Evolutionary conservation across 176 grass and related monocot species (phyloP), one percentile per base, ranked within the genome.

Genomic region (Carex scoparia): DNA sequence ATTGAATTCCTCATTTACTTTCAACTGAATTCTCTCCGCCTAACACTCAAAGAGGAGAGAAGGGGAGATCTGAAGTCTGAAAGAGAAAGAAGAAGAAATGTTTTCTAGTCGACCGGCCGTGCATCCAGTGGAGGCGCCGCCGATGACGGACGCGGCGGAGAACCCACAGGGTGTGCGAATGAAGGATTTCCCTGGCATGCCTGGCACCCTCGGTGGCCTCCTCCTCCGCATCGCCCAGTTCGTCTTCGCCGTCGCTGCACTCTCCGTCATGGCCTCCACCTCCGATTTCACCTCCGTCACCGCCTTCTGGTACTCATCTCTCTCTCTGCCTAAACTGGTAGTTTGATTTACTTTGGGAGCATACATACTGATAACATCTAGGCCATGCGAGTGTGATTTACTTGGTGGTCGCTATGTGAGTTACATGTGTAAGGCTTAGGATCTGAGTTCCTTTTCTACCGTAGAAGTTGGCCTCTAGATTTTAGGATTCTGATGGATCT

Each of bases 51-150:
- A 68, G 65, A 53, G 44, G n/a, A 53, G 19, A 35, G 5, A 32
- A 18, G 30, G 15, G 54, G 61, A 62, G 87, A 87, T 87, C 90
- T 63, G 33, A 35, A 35, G 3, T 23, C 23, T 23, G n/a, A 51
- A 1, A 55, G 72, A 65, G 58, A 13, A 79, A 23, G 82, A 23
- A 78, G 46, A 49, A 3, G 9, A 46, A 49, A 98, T 98, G 95
- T 94, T 94, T 62, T 88, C 89, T 69, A 94, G 92, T 84, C 58
- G 91, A 48, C 95, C 95, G 86, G 80, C 88, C 68, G 95, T 98
- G 88, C 95, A 98, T 80, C 95, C 95, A 84, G 83, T 98, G 84
- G 93, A 94, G 86, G 95, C 94, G 84, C 93, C 92, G 84, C 89
- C 91, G 57, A 80, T 92, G 18, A 84, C 92, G 73, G 82, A 89